Percentiles rank a stretch among this genome's conserved stretches.
phyloP scores from a whole-genome alignment of 257 asterid species.

The Solanum medicagineum region DNA sequence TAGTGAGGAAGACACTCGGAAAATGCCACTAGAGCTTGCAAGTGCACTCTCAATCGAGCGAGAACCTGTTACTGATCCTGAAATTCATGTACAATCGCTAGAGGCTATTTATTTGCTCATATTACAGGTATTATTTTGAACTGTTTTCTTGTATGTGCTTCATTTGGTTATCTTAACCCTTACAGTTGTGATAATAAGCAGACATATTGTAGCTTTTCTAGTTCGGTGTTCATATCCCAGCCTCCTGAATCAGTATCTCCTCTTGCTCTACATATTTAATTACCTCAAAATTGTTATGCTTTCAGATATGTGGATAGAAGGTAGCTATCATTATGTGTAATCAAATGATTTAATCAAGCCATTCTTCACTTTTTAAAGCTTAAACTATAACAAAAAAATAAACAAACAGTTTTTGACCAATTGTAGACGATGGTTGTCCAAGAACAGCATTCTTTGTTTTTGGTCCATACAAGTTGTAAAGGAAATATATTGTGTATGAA shows the following conservation, averaged over 20 bases:
- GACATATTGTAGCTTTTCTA: neutral
- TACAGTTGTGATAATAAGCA: neutral
- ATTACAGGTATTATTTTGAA: constrained; percentile 43
- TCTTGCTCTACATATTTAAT: neutral
- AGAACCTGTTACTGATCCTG: constrained; percentile 67
- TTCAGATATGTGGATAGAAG: neutral
- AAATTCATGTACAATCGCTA: constrained; percentile 58
- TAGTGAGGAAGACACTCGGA: constrained; percentile 54
- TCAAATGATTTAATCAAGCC: neutral
- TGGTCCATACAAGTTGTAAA: neutral
- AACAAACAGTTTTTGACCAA: neutral
- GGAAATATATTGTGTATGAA: neutral
- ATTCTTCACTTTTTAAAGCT: neutral
- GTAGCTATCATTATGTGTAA: neutral
- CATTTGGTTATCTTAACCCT: neutral
- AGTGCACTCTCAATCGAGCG: constrained; percentile 92
- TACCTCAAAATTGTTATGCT: neutral
- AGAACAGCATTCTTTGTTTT: neutral
- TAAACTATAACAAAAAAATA: neutral
- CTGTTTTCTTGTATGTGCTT: neutral
- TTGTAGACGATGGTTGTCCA: neutral
- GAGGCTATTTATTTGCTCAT: constrained; percentile 79
- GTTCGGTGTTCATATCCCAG: neutral
- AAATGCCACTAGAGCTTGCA: constrained; percentile 95
- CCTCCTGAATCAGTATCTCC: neutral